phyloP scores from a whole-genome alignment of 345 rosid genomes.

The Linum trigynum region DNA sequence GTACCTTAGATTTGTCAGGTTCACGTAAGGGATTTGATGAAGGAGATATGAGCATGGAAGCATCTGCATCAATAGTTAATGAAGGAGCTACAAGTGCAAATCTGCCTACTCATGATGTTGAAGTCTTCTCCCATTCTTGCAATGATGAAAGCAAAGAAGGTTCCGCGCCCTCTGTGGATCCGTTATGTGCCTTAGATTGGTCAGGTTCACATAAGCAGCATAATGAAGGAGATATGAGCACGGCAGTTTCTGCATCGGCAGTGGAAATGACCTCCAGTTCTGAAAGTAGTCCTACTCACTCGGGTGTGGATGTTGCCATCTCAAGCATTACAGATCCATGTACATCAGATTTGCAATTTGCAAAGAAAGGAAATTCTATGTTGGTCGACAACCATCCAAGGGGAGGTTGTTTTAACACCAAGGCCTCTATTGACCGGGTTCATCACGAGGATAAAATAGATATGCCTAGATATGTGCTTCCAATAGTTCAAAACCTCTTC shows the following conservation, averaged over 20 bases:
- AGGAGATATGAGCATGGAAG: background rate
- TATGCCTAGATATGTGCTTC: conserved; percentile 23
- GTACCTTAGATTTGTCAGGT: conserved; percentile 18
- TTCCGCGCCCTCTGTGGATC: conserved; percentile 14
- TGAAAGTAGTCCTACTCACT: background rate
- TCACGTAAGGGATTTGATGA: conserved; percentile 9
- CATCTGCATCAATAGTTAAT: conserved; percentile 14
- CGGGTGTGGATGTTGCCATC: background rate
- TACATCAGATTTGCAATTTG: conserved; percentile 20
- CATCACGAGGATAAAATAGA: conserved; percentile 3
- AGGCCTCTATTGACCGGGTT: conserved; percentile 13
- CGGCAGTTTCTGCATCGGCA: background rate
- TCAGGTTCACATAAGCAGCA: conserved; percentile 16
- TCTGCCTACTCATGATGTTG: conserved; percentile 17
- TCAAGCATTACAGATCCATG: background rate
- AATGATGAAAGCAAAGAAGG: conserved; percentile 6
- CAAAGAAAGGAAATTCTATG: conserved; percentile 15
- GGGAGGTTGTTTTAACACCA: conserved; percentile 24
- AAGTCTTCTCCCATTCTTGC: conserved; percentile 15
- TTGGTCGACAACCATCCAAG: conserved; percentile 19
- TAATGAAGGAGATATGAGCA: background rate
- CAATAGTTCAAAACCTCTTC: conserved; percentile 13
- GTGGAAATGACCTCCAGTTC: background rate
- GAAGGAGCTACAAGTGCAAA: conserved; percentile 22
- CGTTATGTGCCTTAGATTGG: conserved; percentile 15